These are phyloP conservation scores for Collybia nuda DNA, from an alignment of 768 basidiomycete species.

Conservation along the genomic window DNA sequence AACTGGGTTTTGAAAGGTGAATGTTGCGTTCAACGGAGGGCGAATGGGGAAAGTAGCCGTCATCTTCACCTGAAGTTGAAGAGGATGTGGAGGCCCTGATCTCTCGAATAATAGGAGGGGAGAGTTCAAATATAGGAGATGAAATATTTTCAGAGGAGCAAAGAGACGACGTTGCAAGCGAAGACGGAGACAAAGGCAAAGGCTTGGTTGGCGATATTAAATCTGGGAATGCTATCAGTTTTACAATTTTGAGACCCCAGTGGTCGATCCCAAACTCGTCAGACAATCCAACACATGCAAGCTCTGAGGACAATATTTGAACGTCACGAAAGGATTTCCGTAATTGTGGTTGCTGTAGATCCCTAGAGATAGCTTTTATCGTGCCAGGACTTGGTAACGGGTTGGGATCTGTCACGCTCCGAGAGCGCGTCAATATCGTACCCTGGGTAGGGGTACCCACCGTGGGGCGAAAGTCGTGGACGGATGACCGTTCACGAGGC, in stretches of 20 bases:
- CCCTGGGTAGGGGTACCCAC: slow-evolving; percentile 13
- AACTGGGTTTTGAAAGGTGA: slow-evolving; percentile 32
- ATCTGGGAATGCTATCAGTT: slow-evolving; percentile 75
- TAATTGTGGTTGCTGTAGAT: too few relatives aligned
- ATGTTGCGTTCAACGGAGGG: slow-evolving; percentile 38
- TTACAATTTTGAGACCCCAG: slow-evolving; percentile 78
- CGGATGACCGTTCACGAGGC: slow-evolving; percentile 15
- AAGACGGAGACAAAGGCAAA: slow-evolving; percentile 6
- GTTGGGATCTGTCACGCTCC: slow-evolving; percentile 33
- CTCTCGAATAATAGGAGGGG: neutral
- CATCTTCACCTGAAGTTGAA: slow-evolving; percentile 41
- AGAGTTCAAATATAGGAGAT: slow-evolving; percentile 5
- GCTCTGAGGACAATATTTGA: slow-evolving; percentile 61
- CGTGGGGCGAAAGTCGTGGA: slow-evolving; percentile 15
- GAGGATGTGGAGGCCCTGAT: slow-evolving; percentile 15
- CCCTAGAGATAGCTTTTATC: neutral
- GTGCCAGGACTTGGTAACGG: slow-evolving; percentile 8
- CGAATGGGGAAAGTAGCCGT: slow-evolving; percentile 64
- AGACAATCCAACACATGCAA: slow-evolving; percentile 74
- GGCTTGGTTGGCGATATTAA: slow-evolving; percentile 44
- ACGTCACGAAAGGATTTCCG: slow-evolving; percentile 48
- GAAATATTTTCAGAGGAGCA: slow-evolving; percentile 6
- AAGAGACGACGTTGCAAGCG: slow-evolving; percentile 7
- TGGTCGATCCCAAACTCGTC: slow-evolving; percentile 63
- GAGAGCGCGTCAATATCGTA: slow-evolving; percentile 49